Evolutionary conservation across 106 monocot genomes (phyloP), one percentile per base, ranked within the genome.

Genomic region (Phalaenopsis equestris): DNA sequence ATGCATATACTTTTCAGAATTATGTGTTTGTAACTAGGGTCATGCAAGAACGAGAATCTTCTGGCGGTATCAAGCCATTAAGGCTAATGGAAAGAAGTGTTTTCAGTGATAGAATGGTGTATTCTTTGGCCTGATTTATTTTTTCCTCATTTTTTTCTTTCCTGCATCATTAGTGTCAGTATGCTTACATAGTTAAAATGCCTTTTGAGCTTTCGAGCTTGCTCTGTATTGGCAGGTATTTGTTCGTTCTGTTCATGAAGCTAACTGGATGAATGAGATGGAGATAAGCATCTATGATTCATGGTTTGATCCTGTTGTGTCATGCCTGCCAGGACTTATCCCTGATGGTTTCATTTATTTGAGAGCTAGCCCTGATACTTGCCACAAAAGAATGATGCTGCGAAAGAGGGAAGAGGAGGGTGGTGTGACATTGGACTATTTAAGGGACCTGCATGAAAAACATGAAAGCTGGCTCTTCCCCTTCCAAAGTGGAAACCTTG

Each of bases 191-290:
- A 21, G 6, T 75, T 38, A 19, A 42, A 3, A 30, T 74, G 17
- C 0, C n/a, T 81, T 30, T 24, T 17, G 24, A 37, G 52, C 52
- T 52, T 0, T 52, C 12, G 77, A 42, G 6, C 11, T 55, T 23
- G 21, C 47, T 30, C 24, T n/a, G 79, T 21, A 47, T 37, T 57
- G 17, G 1, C 78, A 99, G 99, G 99, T 99, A 18, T 99, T 99
- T 85, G 99, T 99, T 19, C 87, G 99, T 72, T 95, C 99, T 56
- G 95, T 99, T 78, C 91, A 99, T 84, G 98, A 99, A 87, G 94
- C 98, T 10, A 99, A 99, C 4, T 99, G 98, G 98, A 99, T 99
- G 94, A 93, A 91, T 78, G 92, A 94, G 80, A 99, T 99, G 99
- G 99, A 99, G 82, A 92, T 99, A 81, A 93, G 94, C 86, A 99